Conservation (phyloP, 305 asterid species). For the Solanum hybrid region DNA sequence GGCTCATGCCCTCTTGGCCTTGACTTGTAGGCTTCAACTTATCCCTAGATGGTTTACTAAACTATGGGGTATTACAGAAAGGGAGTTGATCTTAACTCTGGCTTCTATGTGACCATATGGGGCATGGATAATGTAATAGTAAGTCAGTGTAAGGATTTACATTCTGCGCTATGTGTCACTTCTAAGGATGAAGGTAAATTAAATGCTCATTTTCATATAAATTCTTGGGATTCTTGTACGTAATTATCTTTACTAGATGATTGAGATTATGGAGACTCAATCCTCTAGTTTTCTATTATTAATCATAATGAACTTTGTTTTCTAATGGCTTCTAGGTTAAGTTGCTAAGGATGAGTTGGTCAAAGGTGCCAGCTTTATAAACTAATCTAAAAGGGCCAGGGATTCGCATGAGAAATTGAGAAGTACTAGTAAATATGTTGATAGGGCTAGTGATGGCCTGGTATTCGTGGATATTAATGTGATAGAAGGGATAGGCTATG, state of each 20-base stretch:
- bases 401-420: neutral
- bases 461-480: neutral
- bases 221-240: no score
- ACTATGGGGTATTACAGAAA: neutral
- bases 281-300: neutral
- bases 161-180: neutral
- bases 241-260: neutral
- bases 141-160: neutral
- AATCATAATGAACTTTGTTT: neutral
- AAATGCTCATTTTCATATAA: neutral
- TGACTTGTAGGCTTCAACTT: no score
- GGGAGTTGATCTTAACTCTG: neutral
- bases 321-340: neutral
- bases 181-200: neutral
- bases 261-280: neutral
- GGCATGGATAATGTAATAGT: neutral
- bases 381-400: neutral
- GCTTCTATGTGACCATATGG: neutral
- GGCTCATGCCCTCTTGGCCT: neutral
- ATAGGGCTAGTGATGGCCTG: neutral
- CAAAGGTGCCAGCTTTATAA: neutral
- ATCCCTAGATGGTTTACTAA: neutral
- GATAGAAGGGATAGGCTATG: neutral
- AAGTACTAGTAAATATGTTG: neutral
- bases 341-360: neutral